phyloP scores from a whole-genome alignment of 2,329 filamentous ascomycete species.

The Arthrobotrys sphaeroides region DNA sequence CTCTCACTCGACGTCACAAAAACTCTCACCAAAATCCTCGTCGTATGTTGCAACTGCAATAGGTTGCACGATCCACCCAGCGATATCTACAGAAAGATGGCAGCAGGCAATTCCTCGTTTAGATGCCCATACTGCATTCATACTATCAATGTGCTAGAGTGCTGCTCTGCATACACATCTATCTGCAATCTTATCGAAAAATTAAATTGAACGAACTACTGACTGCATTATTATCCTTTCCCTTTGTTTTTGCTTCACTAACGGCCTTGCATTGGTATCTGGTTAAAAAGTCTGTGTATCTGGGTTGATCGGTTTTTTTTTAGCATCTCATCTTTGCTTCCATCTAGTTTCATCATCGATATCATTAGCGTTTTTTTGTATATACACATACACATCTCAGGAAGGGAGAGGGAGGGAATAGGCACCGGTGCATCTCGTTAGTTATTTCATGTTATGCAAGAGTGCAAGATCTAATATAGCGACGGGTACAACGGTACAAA shows the following conservation, averaged over 20 bases:
- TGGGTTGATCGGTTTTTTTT: slow-evolving; percentile 29
- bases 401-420: background rate
- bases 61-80: slow-evolving; percentile 50
- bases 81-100: slow-evolving; percentile 50
- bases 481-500: background rate
- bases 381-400: slow-evolving; percentile 6
- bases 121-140: slow-evolving; percentile 48
- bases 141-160: slow-evolving; percentile 39
- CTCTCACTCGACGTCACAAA: slow-evolving; percentile 45
- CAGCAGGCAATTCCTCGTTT: slow-evolving; percentile 27
- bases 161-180: slow-evolving; percentile 51
- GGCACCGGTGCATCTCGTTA: background rate
- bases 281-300: slow-evolving; percentile 18
- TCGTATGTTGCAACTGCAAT: slow-evolving; percentile 43
- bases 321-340: background rate
- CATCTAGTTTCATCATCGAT: slow-evolving; percentile 4
- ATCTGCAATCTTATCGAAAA: slow-evolving; percentile 52
- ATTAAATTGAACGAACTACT: slow-evolving; percentile 29
- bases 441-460: background rate
- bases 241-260: background rate
- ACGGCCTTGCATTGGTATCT: slow-evolving; percentile 17
- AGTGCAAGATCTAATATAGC: background rate
- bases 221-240: background rate
- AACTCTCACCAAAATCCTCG: slow-evolving; percentile 38
- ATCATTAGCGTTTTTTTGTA: slow-evolving; percentile 17